Evolutionary conservation across 768 basidiomycete species (phyloP), one percentile per base, ranked within the genome.

Genomic region (Erythrobasidium yunnanense): DNA sequence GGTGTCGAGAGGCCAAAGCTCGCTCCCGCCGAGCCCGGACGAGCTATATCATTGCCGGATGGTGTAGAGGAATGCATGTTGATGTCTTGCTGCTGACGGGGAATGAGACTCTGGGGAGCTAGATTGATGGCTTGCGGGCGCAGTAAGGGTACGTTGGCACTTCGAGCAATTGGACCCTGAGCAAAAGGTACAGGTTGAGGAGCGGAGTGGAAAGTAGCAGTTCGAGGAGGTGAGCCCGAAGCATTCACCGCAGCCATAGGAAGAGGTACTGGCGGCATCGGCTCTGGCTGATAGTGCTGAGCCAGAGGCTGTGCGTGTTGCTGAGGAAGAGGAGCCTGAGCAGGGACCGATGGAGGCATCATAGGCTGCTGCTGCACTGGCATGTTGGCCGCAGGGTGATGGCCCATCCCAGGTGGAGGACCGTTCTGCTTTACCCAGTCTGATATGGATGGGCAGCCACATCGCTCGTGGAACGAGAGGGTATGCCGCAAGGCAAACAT

Each of bases 401-500:
- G 11, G n/a, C 38, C 38, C 11, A 11, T n/a, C 11, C 11, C 38
- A 42, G 38, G 38, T n/a, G n/a, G 38, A n/a, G 38, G 38, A 11
- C 38, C 38, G 38, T 42, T 42, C 38, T 42, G 11, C n/a, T n/a
- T n/a, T n/a, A 42, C 38, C 38, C 38, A 42, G 11, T 42, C 38
- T n/a, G 11, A n/a, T 11, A 42, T 42, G 38, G 38, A 42, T 11
- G 38, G 38, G 30, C 60, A 63, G 13, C 60, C 60, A 22, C 22
- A 63, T 32, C 60, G 46, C 29, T 63, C 60, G 42, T 63, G 60
- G 30, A 63, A 63, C 7, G 60, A 63, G 4, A 63, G 30, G 25
- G 60, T 63, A 63, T 63, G 60, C 7, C 60, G 42, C 5, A 63
- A 23, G 49, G 60, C 60, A 38, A 63, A 63, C 22, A 63, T 46